Evolutionary conservation across 2,329 filamentous ascomycete genomes (phyloP), one percentile per base, ranked within the genome.

Genomic region (Penicillium sp.): DNA sequence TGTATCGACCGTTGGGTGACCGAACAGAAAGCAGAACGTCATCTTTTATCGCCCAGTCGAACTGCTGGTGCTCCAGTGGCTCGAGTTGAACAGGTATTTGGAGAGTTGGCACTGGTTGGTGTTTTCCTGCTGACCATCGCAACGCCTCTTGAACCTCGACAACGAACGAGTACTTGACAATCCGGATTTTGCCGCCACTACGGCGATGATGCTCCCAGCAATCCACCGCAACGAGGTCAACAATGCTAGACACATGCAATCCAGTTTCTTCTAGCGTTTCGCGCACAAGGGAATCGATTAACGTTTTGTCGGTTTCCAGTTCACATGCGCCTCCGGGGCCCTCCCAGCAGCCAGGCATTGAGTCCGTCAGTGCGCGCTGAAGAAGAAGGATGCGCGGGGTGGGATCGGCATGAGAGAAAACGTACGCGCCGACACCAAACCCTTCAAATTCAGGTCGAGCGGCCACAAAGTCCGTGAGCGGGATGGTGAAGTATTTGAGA

Each of bases 241-340:
- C 66, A 37, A 84, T 70, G 12, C 67, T 68, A 23, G 68, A 77
- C 3, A 81, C 77, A 43, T 70, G 71, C 23, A 84, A 68, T 0
- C 81, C 82, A 0, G 78, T 78, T 63, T 84, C 82, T 65, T 85
- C 82, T 4, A 76, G 74, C 12, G 83, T 68, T 61, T 84, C 82
- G 8, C 82, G 75, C 10, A 73, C 81, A 2, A 79, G 77, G 1
- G 77, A 77, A 50, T 81, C 77, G 0, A 84, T 67, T 35, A 85
- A 71, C 0, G 77, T 81, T 15, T 71, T 65, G 57, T 84, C 82
- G 0, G 68, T 69, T 12, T 70, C 64, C 1, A 57, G 49, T 38
- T 84, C 82, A 29, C 74, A 73, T 13, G 76, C 77, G 3, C 82
- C 82, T 7, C 82, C 81, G 3, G 82, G 81, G 1, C 80, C 73